Conservation (phyloP, 2,329 filamentous ascomycete genomes). For the Paradendryphiella salina region DNA sequence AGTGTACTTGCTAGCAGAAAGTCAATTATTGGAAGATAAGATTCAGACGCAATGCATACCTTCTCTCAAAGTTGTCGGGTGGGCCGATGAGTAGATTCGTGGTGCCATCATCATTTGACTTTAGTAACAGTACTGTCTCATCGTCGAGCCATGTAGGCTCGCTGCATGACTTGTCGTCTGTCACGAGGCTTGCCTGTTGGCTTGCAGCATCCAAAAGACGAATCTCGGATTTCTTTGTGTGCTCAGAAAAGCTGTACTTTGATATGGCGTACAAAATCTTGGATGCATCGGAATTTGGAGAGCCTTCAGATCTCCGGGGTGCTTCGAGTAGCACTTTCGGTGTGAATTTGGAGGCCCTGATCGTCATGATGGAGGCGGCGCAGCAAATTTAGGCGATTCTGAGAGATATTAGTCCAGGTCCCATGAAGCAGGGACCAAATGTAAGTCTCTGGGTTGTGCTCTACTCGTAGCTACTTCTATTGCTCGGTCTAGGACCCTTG, state of each 20-base stretch:
- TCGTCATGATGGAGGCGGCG: conserved; percentile 62
- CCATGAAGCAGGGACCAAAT: not conserved
- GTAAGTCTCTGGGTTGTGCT: not conserved
- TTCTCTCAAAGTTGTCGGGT: conserved; percentile 37
- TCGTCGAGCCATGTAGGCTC: conserved; percentile 79
- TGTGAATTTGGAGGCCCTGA: conserved; percentile 71
- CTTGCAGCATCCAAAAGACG: conserved; percentile 70
- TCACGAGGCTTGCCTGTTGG: conserved; percentile 67
- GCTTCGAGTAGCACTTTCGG: conserved; percentile 76
- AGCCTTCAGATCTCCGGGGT: conserved; percentile 69
- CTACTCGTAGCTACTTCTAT: not conserved
- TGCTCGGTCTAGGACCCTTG: not conserved
- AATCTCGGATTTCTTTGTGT: conserved; percentile 69
- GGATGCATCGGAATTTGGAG: conserved; percentile 69
- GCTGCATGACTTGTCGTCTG: conserved; percentile 64
- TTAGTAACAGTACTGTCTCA: conserved; percentile 63
- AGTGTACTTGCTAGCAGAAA: conserved; percentile 42
- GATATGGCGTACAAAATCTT: conserved; percentile 69
- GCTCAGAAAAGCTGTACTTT: conserved; percentile 77
- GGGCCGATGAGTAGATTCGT: conserved; percentile 47
- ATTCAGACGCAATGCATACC: conserved; percentile 22
- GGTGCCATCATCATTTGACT: conserved; percentile 48
- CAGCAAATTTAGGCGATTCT: not conserved
- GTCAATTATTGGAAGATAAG: conserved; percentile 2
- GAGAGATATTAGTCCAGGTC: not conserved